A percentile compares a stretch with the other conserved stretches of the same genome.
These are phyloP conservation scores for Talaromyces borbonicus DNA, from an alignment of 495 filamentous ascomycete species.

Conservation along the genomic window DNA sequence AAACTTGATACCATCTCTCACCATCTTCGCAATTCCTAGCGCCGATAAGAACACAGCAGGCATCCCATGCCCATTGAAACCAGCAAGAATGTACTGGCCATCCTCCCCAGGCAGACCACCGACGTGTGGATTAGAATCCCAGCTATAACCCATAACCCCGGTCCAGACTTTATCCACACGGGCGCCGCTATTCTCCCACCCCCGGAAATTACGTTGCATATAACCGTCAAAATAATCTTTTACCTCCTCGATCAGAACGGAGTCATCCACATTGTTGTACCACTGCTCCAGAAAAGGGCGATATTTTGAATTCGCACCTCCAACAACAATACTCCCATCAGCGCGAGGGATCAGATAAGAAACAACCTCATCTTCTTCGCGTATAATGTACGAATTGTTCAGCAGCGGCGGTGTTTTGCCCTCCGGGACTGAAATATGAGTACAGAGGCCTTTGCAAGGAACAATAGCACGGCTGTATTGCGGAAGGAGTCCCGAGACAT, in stretches of 20 bases:
- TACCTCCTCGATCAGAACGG: constrained; percentile 48
- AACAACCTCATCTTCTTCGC: constrained; percentile 15
- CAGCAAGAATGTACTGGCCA: constrained; percentile 37
- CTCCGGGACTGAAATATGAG: constrained; percentile 53
- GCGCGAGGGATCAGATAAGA: constrained; percentile 56
- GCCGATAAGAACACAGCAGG: constrained; percentile 33
- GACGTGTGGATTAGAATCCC: constrained; percentile 38
- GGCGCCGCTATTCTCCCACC: constrained; percentile 37
- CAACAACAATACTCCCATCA: constrained; percentile 63
- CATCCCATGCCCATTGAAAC: constrained; percentile 49
- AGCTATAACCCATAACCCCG: constrained; percentile 37
- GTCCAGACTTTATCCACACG: constrained; percentile 39
- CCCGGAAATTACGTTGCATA: constrained; percentile 34
- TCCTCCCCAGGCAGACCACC: constrained; percentile 33
- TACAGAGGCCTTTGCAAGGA: constrained; percentile 45
- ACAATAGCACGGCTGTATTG: constrained; percentile 51
- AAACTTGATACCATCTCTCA: constrained; percentile 20
- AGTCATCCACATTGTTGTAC: constrained; percentile 43
- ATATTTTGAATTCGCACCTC: constrained; percentile 39
- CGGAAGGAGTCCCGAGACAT: constrained; percentile 49
- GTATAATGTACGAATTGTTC: constrained; percentile 25
- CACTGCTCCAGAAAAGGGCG: constrained; percentile 47
- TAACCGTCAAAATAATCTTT: constrained; percentile 45
- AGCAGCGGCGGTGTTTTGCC: constrained; percentile 38
- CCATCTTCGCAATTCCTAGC: constrained; percentile 38